phyloP scores from a whole-genome alignment of 352 stramenopile species.

The Globisporangium viniferum region DNA sequence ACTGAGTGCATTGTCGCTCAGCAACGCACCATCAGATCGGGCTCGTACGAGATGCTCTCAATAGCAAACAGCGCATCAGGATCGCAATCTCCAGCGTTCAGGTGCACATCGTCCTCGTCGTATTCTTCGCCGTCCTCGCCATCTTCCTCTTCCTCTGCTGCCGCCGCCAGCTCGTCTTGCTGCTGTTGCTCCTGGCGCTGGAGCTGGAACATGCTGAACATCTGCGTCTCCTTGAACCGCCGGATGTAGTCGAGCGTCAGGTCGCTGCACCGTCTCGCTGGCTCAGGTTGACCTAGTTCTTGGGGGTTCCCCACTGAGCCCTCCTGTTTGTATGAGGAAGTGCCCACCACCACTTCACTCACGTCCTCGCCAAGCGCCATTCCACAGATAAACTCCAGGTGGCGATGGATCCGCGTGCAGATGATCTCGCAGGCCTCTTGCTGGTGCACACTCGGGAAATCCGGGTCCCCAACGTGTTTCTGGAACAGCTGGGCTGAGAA shows the following conservation, averaged over 20 bases:
- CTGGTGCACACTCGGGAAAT: slow-evolving; percentile 70
- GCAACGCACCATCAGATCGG: neutral
- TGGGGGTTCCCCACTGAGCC: neutral
- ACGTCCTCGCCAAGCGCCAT: slow-evolving; percentile 35
- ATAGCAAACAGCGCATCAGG: slow-evolving; percentile 4
- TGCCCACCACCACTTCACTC: neutral
- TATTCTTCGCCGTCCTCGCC: slow-evolving; percentile 24
- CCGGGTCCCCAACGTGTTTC: slow-evolving; percentile 34
- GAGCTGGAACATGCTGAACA: slow-evolving; percentile 75
- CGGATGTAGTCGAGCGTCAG: slow-evolving; percentile 57
- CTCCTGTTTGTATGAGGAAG: neutral
- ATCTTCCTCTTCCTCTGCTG: slow-evolving; percentile 23
- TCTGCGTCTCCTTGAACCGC: slow-evolving; percentile 75
- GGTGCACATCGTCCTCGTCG: slow-evolving; percentile 7
- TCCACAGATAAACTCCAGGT: slow-evolving; percentile 61
- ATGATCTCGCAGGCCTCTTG: slow-evolving; percentile 72
- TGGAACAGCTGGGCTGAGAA: slow-evolving; percentile 58
- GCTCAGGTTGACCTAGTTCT: neutral
- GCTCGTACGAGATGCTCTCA: slow-evolving; percentile 10
- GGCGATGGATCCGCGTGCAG: slow-evolving; percentile 51
- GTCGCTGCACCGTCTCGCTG: slow-evolving; percentile 37
- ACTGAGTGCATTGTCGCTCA: neutral
- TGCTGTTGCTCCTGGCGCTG: slow-evolving; percentile 36
- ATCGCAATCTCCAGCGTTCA: slow-evolving; percentile 15
- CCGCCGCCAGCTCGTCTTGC: slow-evolving; percentile 26